Base-by-base conservation (phyloP, 345 rosid genomes). In the Eucalyptus regnans region DNA sequence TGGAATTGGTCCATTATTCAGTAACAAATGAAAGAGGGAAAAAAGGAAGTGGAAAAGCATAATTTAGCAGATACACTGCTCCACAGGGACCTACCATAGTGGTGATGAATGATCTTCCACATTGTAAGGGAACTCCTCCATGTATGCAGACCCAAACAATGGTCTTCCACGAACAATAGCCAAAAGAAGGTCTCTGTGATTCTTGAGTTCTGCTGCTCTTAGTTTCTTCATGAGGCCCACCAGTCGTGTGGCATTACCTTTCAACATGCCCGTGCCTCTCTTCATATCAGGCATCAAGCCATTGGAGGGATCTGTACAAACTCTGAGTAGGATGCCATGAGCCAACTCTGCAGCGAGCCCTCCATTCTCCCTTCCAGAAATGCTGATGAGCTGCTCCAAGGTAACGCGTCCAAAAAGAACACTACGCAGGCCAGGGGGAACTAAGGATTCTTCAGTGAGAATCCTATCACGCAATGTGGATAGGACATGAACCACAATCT, bases 41-140 rank as follows among this genome's bases (percentile, higher is more conserved):
- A 54, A 93, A 43, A 41, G 87, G 76, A 84, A 29, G 80, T 27
- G 87, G 41, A 86, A 80, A 91, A 90, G 89, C 44, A 68, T 41
- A 79, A 49, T 29, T 20, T 60, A 11, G 52, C 31, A 48, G 20
- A 88, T 60, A 56, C 68, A 87, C 88, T 88, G 86, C 85, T 50
- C 49, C 86, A 81, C 50, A 89, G 91, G 91, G 90, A 93, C 91
- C 97, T 94, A 97, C 99, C 99, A 98, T 90, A 90, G 89, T 86
- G 96, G 93, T 17, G 99, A 97, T 88, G 95, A 89, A 89, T 90
- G 94, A 94, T 98, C 96, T 91, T 97, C 98, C 88, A 97, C 94
- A 90, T 92, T 97, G 94, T 94, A 98, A 87, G 98, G 99, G 92
- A 96, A 96, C 88, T 96, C 97, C 87, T 94, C 95, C 94, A 96